A percentile compares a stretch with the other conserved stretches of the same genome.
Conservation (phyloP, 2,329 filamentous ascomycete genomes). For the Fusarium palustre region DNA sequence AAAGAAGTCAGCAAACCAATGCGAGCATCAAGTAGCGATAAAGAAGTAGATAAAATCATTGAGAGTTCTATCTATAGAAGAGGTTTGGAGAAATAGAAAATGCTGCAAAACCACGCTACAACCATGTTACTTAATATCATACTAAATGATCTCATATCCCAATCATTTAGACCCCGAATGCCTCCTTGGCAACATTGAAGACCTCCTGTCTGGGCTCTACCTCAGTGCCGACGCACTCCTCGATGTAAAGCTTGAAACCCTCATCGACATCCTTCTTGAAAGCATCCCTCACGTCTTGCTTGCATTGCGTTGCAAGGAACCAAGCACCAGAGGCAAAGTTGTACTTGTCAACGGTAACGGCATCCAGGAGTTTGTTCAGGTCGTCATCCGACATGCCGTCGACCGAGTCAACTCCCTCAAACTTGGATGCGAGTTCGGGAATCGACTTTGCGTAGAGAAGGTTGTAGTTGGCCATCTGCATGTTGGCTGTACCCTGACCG, state of each 20-base stretch:
- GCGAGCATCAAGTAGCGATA: background rate
- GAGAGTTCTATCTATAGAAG: background rate
- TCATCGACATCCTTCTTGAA: constrained; percentile 55
- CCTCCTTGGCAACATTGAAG: constrained; percentile 60
- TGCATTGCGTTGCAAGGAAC: constrained; percentile 62
- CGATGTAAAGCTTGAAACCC: constrained; percentile 60
- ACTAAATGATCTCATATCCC: background rate
- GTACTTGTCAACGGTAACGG: constrained; percentile 61
- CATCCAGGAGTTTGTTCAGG: constrained; percentile 56
- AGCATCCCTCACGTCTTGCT: constrained; percentile 45
- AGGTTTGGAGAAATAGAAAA: background rate
- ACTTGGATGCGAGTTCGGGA: constrained; percentile 51
- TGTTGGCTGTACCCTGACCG: constrained; percentile 77
- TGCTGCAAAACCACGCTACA: background rate
- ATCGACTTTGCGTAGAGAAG: constrained; percentile 61
- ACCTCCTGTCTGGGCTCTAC: constrained; percentile 53
- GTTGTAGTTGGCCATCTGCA: constrained; percentile 62
- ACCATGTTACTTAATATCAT: background rate
- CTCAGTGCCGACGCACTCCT: constrained; percentile 58
- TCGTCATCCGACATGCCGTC: constrained; percentile 48
- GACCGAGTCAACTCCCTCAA: constrained; percentile 46
- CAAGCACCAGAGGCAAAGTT: constrained; percentile 67
- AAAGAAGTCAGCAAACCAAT: too few species aligned
- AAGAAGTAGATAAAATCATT: background rate
- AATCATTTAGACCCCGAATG: constrained; percentile 53